A percentile compares a stretch with the other conserved stretches of the same genome.
Evolutionary conservation across 768 basidiomycete species (phyloP).

Genomic region (Xerocomellus chrysenteron): DNA sequence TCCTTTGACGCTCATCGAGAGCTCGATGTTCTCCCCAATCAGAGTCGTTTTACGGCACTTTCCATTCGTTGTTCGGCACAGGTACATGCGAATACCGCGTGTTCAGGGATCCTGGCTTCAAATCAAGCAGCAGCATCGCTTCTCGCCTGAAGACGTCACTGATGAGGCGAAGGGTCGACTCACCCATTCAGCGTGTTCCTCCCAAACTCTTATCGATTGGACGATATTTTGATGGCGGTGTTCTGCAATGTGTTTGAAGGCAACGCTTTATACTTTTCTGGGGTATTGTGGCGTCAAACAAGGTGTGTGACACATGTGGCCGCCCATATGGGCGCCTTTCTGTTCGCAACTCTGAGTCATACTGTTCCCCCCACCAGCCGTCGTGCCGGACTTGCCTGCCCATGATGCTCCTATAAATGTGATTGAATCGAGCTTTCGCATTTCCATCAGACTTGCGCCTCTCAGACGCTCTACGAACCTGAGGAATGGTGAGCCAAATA

Average conservation of each 20-base stretch:
- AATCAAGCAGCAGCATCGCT: slow-evolving; percentile 2
- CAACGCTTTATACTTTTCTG: slow-evolving; percentile 2
- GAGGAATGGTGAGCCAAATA: slow-evolving; percentile 12
- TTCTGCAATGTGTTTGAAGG: neutral
- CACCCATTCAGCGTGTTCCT: slow-evolving; percentile 17
- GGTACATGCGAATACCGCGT: slow-evolving; percentile 14
- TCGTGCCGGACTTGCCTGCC: neutral
- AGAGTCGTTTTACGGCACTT: slow-evolving; percentile 4
- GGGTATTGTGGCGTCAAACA: neutral
- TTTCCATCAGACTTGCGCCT: slow-evolving; percentile 2
- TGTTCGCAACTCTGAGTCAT: neutral
- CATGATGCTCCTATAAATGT: slow-evolving; percentile 19
- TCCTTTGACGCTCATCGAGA: slow-evolving; percentile 14
- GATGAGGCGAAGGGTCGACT: slow-evolving; percentile 3
- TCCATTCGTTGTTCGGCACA: neutral
- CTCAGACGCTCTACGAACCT: neutral
- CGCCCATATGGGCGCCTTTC: slow-evolving; percentile 13
- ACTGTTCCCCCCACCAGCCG: neutral
- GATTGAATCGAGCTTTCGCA: neutral
- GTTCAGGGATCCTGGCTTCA: slow-evolving; percentile 9
- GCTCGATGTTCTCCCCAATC: neutral
- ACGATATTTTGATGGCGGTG: slow-evolving; percentile 6
- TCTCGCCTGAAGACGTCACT: slow-evolving; percentile 13
- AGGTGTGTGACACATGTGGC: slow-evolving; percentile 7
- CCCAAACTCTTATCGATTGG: slow-evolving; percentile 12